phyloP scores from a whole-genome alignment of 108 stramenopile genomes.

The Conticribra guillardii region DNA sequence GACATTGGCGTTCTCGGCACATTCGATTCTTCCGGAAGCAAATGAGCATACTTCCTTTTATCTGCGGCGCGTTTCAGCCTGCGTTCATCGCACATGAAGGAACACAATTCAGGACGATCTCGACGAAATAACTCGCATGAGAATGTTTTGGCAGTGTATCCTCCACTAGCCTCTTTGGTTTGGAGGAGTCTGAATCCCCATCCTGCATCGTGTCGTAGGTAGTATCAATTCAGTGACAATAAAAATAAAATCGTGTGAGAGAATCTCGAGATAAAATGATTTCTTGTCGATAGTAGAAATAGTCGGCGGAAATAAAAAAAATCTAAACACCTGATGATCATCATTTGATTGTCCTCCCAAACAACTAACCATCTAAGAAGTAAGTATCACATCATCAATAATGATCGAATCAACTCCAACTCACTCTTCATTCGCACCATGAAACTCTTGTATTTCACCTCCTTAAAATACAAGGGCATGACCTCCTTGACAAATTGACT shows the following conservation, averaged over 20 bases:
- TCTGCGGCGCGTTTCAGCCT: too few species aligned
- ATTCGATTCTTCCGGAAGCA: too few species aligned
- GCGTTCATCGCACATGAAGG: constrained; percentile 19
- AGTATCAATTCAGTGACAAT: too few species aligned
- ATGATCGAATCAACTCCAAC: background rate
- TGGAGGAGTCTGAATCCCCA: constrained; percentile 10
- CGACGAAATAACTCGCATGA: constrained; percentile 11
- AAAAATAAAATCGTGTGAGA: too few species aligned
- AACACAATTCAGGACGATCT: constrained; percentile 12
- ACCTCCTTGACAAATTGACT: constrained; percentile 1
- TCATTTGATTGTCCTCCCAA: background rate
- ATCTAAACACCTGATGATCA: background rate
- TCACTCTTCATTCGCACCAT: constrained; percentile 22
- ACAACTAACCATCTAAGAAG: background rate
- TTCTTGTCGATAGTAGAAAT: too few species aligned
- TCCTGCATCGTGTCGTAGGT: background rate
- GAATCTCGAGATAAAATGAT: too few species aligned
- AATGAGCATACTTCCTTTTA: too few species aligned
- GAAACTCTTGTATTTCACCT: constrained; percentile 23
- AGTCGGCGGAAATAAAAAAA: background rate
- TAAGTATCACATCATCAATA: background rate
- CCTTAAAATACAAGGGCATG: constrained; percentile 19
- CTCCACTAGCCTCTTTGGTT: background rate
- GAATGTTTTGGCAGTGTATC: constrained; percentile 1
- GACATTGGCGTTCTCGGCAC: too few species aligned